Conservation (phyloP, 805 yeast genomes). For the Kodamaea hsintzibuensis region DNA sequence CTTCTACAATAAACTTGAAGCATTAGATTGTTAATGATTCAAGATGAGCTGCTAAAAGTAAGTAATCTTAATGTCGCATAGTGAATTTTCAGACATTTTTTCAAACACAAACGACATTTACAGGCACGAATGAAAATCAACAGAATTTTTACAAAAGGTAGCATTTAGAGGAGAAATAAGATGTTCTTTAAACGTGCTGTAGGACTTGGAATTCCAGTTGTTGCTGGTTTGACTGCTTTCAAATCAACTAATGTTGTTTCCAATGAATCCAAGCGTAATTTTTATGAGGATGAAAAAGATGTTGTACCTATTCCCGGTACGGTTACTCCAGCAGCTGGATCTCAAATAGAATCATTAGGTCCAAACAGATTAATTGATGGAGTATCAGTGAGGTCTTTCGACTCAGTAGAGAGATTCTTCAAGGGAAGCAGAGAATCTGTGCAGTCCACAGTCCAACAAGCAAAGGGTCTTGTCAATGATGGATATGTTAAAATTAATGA, state of each 20-base stretch:
- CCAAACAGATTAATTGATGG: slow-evolving; percentile 55
- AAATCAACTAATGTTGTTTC: background rate
- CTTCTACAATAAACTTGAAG: background rate
- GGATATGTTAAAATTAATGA: slow-evolving; percentile 52
- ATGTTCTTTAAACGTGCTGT: slow-evolving; percentile 10
- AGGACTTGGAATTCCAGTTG: slow-evolving; percentile 5
- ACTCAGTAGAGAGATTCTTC: slow-evolving; percentile 49
- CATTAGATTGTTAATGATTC: background rate
- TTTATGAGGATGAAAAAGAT: slow-evolving; percentile 51
- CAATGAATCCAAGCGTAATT: slow-evolving; percentile 35
- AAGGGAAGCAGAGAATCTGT: slow-evolving; percentile 48
- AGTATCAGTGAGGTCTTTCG: slow-evolving; percentile 54
- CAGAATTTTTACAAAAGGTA: slow-evolving; percentile 3
- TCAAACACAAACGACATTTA: slow-evolving; percentile 1
- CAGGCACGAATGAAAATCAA: slow-evolving; percentile 7
- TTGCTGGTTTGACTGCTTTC: background rate
- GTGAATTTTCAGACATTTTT: slow-evolving; percentile 1
- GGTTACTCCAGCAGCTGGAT: slow-evolving; percentile 40
- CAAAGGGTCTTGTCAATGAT: slow-evolving; percentile 40
- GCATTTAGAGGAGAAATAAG: background rate
- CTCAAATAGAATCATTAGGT: slow-evolving; percentile 46
- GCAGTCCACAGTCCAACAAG: slow-evolving; percentile 26
- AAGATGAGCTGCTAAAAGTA: background rate
- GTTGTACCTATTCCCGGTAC: slow-evolving; percentile 55
- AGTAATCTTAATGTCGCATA: background rate